A percentile compares a stretch with the other conserved stretches of the same genome.
Conservation (phyloP, 176 grass and related monocot genomes). For the Tillandsia fasciculata region DNA sequence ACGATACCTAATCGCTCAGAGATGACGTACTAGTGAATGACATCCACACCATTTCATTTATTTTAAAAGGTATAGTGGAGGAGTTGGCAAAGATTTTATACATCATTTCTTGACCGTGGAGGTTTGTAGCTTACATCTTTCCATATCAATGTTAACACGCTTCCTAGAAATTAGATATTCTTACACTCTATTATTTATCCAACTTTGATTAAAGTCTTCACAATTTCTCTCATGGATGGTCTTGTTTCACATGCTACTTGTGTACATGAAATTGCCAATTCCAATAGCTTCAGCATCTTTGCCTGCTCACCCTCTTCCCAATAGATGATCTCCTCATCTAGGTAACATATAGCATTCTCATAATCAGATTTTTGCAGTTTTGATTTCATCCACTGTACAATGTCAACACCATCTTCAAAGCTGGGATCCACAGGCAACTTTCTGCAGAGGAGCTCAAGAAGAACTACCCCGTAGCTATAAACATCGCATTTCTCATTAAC, state of each 20-base stretch:
- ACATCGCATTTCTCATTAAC: conserved; percentile 55
- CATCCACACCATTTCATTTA: too few species aligned
- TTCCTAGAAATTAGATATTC: too few species aligned
- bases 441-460: conserved; percentile 58
- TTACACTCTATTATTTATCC: background rate
- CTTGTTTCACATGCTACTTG: conserved; percentile 25
- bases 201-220: conserved; percentile 30
- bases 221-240: conserved; percentile 59
- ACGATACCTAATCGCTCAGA: too few species aligned
- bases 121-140: too few species aligned
- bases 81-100: too few species aligned
- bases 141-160: too few species aligned
- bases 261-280: conserved; percentile 42
- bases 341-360: conserved; percentile 15
- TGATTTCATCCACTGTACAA: conserved; percentile 45
- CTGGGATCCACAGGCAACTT: conserved; percentile 47
- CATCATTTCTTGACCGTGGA: too few species aligned
- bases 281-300: conserved; percentile 32
- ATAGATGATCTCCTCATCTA: conserved; percentile 44
- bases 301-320: conserved; percentile 35
- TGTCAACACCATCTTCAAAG: conserved; percentile 43
- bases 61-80: too few species aligned
- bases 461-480: conserved; percentile 62
- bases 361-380: conserved; percentile 19
- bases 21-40: too few species aligned